Evolutionary conservation across 179 eudicot species (phyloP).

Genomic region (Sideroxylon spinosum): DNA sequence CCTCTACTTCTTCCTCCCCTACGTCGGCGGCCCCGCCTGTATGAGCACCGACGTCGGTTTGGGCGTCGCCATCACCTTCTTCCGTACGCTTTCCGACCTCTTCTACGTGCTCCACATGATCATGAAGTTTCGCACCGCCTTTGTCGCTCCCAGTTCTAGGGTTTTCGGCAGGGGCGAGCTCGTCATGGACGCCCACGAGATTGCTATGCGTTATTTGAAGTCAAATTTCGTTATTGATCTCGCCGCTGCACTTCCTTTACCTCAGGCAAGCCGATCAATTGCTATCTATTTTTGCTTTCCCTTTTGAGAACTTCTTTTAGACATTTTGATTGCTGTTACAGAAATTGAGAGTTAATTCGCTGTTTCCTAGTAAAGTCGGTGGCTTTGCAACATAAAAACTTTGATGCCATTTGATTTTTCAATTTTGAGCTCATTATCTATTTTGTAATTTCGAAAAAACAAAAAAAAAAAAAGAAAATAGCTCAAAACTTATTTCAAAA

Average conservation of each 20-base stretch:
- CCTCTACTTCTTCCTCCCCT: constrained; percentile 68
- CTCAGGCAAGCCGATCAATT: constrained; percentile 46
- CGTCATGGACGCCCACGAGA: constrained; percentile 50
- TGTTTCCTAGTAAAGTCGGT: not conserved
- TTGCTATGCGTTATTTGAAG: constrained; percentile 48
- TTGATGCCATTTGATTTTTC: too few relatives aligned
- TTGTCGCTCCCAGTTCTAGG: constrained; percentile 59
- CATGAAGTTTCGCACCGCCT: constrained; percentile 70
- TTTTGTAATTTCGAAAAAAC: too few relatives aligned
- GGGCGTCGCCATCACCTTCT: constrained; percentile 27
- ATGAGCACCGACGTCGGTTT: constrained; percentile 35
- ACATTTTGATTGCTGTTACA: not conserved
- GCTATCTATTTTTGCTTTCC: not conserved
- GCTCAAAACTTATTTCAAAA: too few relatives aligned
- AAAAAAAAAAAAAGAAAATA: too few relatives aligned
- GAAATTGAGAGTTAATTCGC: not conserved
- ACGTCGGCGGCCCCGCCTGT: constrained; percentile 53
- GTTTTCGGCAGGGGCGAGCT: constrained; percentile 82
- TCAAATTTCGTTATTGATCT: constrained; percentile 58
- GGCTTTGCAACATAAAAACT: not conserved
- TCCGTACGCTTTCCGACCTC: constrained; percentile 51
- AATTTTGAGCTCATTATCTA: too few relatives aligned
- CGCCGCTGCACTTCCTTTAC: constrained; percentile 74
- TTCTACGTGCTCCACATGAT: constrained; percentile 51
- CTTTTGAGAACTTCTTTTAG: too few relatives aligned